Base-by-base conservation (phyloP, 345 rosid species). In the Salix koriyanagi region DNA sequence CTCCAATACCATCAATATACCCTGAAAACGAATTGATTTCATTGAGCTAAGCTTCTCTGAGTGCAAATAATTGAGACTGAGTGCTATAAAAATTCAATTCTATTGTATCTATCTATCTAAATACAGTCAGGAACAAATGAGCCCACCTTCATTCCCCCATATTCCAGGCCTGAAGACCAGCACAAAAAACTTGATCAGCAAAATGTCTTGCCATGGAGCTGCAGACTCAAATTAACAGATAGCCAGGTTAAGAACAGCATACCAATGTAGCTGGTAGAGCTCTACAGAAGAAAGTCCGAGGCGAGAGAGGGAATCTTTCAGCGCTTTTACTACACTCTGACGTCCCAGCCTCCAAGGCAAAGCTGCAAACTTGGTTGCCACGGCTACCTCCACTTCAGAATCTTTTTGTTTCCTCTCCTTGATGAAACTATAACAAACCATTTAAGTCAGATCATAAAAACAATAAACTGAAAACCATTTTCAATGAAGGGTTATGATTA, bases 111-210 rank as follows among this genome's bases (percentile, higher is more conserved):
- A 34, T 46, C 50, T 34, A 34, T 46, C 50, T 46, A 46, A 13
- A 1, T 46, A 5, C 50, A 46, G 15, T 46, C 50, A 13, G 50
- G 50, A 46, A 46, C 5, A 13, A 39, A 70, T 37, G 71, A 84
- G n/a, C 72, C 71, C 84, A 94, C 99, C 99, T 90, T 95, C 96
- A 83, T 93, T 95, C 74, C 97, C 99, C 97, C 97, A 95, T 70
- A 95, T 11, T 71, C 99, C 99, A 14, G 99, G 97, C 99, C 99
- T 93, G 90, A 80, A 88, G 82, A 75, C 52, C 77, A 78, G 74
- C 15, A 14, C 65, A 86, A 84, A 19, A 41, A 39, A 73, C 71
- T 65, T 36, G 28, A 46, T 86, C 71, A 92, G 84, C 68, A 48
- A 67, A 71, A 12, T 23, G 2, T 25, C 69, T 70, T 21, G 36